Evolutionary conservation across 805 yeast genomes (phyloP).

Genomic region (Candida dendrica): DNA sequence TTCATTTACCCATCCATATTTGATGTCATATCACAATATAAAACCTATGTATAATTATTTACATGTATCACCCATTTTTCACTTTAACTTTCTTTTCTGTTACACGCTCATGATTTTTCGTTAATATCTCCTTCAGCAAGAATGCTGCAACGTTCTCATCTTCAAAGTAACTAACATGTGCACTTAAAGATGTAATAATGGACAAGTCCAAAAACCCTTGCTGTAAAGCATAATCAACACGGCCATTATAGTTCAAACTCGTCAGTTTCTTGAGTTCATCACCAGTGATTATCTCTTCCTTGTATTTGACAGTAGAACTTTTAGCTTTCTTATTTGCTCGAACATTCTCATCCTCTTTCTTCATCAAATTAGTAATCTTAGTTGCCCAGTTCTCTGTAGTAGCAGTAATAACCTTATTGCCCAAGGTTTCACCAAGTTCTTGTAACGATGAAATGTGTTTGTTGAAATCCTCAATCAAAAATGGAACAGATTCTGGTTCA

Average conservation of each 20-base stretch:
- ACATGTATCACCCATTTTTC: too few relatives aligned
- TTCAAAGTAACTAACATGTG: constrained; percentile 86
- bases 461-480: constrained; percentile 32
- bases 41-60: too few relatives aligned
- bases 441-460: constrained; percentile 31
- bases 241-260: constrained; percentile 57
- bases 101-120: constrained; percentile 12
- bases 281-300: not conserved
- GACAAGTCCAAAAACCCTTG: constrained; percentile 77
- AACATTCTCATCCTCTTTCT: not conserved
- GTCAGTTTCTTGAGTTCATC: not conserved
- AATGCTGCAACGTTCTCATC: constrained; percentile 81
- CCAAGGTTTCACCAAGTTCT: constrained; percentile 23
- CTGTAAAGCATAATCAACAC: constrained; percentile 76
- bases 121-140: constrained; percentile 50
- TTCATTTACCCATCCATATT: too few relatives aligned
- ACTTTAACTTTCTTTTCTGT: constrained; percentile 22
- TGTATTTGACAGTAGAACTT: not conserved
- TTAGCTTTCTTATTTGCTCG: not conserved
- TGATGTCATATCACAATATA: too few relatives aligned
- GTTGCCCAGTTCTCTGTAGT: constrained; percentile 9
- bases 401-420: constrained; percentile 4
- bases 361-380: not conserved
- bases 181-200: constrained; percentile 71
- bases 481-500: constrained; percentile 53